Base-by-base conservation (phyloP, 2,329 filamentous ascomycete genomes). In the Cadophora malorum region DNA sequence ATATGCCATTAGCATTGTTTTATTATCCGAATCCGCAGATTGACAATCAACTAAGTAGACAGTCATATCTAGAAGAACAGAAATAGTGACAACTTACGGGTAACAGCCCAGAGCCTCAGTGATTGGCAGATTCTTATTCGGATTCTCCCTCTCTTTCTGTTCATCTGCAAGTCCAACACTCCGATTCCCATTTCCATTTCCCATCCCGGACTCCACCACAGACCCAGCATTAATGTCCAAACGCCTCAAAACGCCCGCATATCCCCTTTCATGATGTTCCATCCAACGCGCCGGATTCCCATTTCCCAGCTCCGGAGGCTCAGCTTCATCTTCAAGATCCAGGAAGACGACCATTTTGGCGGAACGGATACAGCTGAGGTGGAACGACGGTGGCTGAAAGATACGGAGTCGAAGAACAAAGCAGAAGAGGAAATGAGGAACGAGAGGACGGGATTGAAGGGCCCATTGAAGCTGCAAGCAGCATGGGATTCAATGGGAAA, bases 91-190 rank as follows among this genome's bases (percentile, higher is more conserved):
- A 84, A 83, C 87, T 64, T 72, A 90, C 88, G 88, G 88, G 83
- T 90, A 90, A 82, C 87, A 90, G 79, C 85, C 86, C 79, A 91
- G 80, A 77, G 86, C 86, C 77, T 85, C 83, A 71, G 87, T 86
- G 80, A 89, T 85, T 73, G 82, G 81, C 80, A 86, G 88, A 78
- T 69, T 63, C 60, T 83, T 79, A 74, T 89, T 89, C 65, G 81
- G 85, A 69, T 78, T 77, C 4, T 69, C 67, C 56, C 72, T 73
- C 31, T 67, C 66, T 23, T 33, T 38, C 1, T 9, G 12, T 56
- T 16, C 16, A n/a, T 14, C 16, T 47, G 21, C 35, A 12, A 21
- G 19, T n/a, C 19, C 45, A 6, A 2, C 19, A 49, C n/a, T 25
- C n/a, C 33, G 25, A 41, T 63, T 65, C 50, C 53, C 31, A 41